Conservation (phyloP, 345 rosid species). For the Eutrema heterophyllum region DNA sequence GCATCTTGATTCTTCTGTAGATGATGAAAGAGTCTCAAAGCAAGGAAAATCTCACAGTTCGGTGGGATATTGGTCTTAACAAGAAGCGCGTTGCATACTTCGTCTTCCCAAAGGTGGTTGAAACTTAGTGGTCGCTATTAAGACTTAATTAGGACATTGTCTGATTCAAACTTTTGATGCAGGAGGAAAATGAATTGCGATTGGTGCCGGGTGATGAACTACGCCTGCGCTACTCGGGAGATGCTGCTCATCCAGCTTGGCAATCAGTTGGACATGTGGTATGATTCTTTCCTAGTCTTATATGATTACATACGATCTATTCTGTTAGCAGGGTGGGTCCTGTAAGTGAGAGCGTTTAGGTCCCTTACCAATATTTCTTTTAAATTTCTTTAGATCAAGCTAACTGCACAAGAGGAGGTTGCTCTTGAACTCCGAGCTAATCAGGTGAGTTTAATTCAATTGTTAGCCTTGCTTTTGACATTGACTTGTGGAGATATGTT, state of each 20-base stretch:
- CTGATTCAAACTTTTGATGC: constrained; percentile 26
- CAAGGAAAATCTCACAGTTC: constrained; percentile 90
- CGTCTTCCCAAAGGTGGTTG: constrained; percentile 86
- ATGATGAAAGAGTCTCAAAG: constrained; percentile 99
- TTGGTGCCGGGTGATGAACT: constrained; percentile 98
- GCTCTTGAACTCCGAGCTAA: constrained; percentile 98
- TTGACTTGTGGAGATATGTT: not conserved
- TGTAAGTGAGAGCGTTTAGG: not conserved
- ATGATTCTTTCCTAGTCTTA: constrained; percentile 29
- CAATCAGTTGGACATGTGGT: constrained; percentile 99
- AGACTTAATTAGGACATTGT: constrained; percentile 6
- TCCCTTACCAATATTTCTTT: constrained; percentile 9
- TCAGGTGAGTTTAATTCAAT: constrained; percentile 54
- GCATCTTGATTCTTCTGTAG: constrained; percentile 38
- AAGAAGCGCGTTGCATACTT: constrained; percentile 95
- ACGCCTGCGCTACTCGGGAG: constrained; percentile 92
- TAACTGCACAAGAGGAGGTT: constrained; percentile 97
- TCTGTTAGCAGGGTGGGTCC: not conserved
- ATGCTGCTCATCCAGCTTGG: constrained; percentile 98
- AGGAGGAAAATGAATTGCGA: constrained; percentile 98
- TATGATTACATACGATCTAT: not conserved
- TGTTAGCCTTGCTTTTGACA: not conserved
- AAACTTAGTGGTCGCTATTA: not conserved
- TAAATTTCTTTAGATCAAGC: constrained; percentile 61
- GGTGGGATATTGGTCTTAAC: constrained; percentile 99